Evolutionary conservation across 1,139 yeast species (phyloP).

Genomic region (Yueomyces sp.): DNA sequence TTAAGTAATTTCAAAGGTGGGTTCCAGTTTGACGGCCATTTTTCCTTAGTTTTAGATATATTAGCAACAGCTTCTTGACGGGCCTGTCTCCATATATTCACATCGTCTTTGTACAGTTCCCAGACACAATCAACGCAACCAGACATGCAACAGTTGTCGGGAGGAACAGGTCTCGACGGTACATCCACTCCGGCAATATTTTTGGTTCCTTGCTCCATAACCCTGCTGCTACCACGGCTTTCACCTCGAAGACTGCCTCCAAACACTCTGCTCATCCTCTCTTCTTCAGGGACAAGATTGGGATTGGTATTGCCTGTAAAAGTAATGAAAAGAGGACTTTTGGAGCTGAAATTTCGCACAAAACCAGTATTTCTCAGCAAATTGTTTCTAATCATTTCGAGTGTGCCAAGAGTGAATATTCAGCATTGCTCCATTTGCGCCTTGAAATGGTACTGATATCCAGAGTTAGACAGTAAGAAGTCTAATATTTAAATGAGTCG

Average conservation of each 20-base stretch:
- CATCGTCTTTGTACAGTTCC: slow-evolving; percentile 82
- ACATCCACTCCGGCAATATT: slow-evolving; percentile 62
- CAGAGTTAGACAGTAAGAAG: too few species aligned
- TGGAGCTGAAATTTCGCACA: too few species aligned
- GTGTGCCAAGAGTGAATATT: too few species aligned
- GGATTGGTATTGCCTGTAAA: slow-evolving; percentile 38
- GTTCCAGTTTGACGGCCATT: slow-evolving; percentile 76
- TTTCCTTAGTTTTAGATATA: slow-evolving; percentile 36
- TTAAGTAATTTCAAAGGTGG: slow-evolving; percentile 44
- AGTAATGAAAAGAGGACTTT: slow-evolving; percentile 10
- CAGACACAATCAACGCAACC: slow-evolving; percentile 96
- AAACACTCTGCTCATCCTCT: slow-evolving; percentile 39
- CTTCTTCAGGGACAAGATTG: slow-evolving; percentile 32
- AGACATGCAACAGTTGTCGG: slow-evolving; percentile 95
- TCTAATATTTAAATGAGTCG: too few species aligned
- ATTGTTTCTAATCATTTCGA: too few species aligned
- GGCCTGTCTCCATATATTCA: slow-evolving; percentile 62
- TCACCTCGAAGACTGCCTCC: slow-evolving; percentile 51
- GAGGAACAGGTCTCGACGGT: slow-evolving; percentile 73
- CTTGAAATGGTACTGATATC: too few species aligned
- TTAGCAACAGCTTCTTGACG: slow-evolving; percentile 50
- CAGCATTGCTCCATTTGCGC: too few species aligned
- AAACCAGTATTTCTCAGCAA: too few species aligned
- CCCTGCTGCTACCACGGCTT: slow-evolving; percentile 40
- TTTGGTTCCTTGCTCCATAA: slow-evolving; percentile 30